phyloP scores from a whole-genome alignment of 2,329 filamentous ascomycete genomes.

The Aspergillus cejpii region DNA sequence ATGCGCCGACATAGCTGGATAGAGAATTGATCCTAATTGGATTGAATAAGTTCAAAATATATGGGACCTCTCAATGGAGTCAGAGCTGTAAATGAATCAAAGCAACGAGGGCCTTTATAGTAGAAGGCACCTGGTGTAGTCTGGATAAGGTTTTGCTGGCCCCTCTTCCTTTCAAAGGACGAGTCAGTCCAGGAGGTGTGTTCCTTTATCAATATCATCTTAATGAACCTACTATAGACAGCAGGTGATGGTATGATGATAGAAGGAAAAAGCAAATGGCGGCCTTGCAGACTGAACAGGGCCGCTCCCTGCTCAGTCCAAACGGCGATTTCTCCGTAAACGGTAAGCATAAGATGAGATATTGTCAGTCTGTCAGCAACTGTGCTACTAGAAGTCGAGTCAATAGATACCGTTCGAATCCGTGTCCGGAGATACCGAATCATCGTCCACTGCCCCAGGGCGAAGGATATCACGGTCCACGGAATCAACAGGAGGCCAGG shows the following conservation, averaged over 20 bases:
- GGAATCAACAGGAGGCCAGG: conserved; percentile 11
- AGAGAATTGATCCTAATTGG: no score
- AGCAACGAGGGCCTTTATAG: no score
- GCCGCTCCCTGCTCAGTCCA: conserved; percentile 15
- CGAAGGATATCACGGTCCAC: background rate
- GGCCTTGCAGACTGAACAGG: conserved; percentile 11
- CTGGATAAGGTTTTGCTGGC: background rate
- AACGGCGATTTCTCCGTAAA: conserved; percentile 8
- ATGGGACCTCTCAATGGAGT: no score
- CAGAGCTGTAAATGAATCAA: no score
- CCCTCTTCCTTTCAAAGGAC: background rate
- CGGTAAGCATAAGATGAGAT: conserved; percentile 10
- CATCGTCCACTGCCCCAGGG: conserved; percentile 3
- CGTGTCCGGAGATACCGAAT: conserved; percentile 11
- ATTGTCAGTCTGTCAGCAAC: conserved; percentile 9
- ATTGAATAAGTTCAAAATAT: no score
- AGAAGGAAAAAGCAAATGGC: conserved; percentile 4
- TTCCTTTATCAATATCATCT: background rate
- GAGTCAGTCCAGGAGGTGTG: background rate
- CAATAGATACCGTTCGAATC: conserved; percentile 8
- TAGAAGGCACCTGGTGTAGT: no score
- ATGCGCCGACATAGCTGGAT: conserved; percentile 6
- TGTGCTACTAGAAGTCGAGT: conserved; percentile 17
- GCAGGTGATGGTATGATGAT: background rate
- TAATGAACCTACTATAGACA: background rate